A percentile compares a stretch with the other conserved stretches of the same genome.
phyloP scores from a whole-genome alignment of 192 early-diverging fungal species.

The Podila horticola region DNA sequence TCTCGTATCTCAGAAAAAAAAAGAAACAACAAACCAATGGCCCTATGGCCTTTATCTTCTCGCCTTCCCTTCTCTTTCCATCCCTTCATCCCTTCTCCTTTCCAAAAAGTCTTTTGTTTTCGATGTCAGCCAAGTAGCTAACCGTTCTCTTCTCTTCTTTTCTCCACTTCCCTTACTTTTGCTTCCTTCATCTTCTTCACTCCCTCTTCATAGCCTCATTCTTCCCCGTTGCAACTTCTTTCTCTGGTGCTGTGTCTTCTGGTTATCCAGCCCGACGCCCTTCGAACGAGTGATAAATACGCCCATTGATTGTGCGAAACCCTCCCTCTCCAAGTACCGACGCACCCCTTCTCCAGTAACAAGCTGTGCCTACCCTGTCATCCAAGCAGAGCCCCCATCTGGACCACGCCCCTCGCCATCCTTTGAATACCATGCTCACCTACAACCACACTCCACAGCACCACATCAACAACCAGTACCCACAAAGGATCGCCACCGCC shows the following conservation, averaged over 20 bases:
- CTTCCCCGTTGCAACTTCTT: no score
- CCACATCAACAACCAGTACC: conserved; percentile 47
- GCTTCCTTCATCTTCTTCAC: conserved; percentile 1
- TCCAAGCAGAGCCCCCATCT: conserved; percentile 1
- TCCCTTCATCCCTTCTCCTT: conserved; percentile 2
- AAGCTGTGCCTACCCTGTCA: neutral
- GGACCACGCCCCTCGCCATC: conserved; percentile 1
- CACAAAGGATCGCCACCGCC: conserved; percentile 25
- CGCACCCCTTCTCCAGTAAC: no score
- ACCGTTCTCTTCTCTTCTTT: neutral
- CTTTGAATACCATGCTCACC: conserved; percentile 38
- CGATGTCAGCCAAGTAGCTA: neutral
- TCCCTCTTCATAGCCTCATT: neutral
- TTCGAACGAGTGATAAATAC: neutral
- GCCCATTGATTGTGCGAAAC: neutral
- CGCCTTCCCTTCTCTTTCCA: neutral
- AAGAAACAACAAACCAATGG: neutral
- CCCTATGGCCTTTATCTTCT: neutral
- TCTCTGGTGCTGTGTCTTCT: no score
- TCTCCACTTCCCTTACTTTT: neutral
- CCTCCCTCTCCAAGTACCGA: no score
- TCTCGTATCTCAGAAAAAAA: neutral
- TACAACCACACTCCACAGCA: conserved; percentile 45
- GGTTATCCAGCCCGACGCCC: no score
- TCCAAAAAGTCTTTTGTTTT: neutral